Evolutionary conservation across 306 rosid species (phyloP), one percentile per base, ranked within the genome.

Genomic region (Fagus sylvatica): DNA sequence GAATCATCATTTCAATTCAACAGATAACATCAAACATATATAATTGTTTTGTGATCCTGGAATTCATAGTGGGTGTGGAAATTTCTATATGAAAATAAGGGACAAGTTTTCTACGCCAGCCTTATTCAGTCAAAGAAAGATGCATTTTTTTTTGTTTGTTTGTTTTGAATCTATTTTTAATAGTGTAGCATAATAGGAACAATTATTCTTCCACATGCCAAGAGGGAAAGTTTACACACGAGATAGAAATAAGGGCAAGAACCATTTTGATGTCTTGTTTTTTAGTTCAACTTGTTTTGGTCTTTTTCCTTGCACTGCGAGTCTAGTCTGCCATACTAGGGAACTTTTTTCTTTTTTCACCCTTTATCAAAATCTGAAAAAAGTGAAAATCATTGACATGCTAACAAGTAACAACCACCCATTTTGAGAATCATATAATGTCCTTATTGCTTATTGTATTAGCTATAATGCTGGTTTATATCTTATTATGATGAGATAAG

Each of bases 51-150:
- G 32, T 16, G 71, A 65, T 17, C 39, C 6, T 1, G 7, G 33
- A 40, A 68, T 40, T 54, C 51, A 42, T 41, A 70, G 49, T 57
- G 69, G 81, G 11, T 33, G 60, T 32, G 60, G 70, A 8, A 77
- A 69, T 6, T 42, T 57, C 34, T 69, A 59, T 66, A 7, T 77
- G 6, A 33, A 0, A 46, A 19, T 32, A 28, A 62, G 7, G 69
- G 71, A 66, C 48, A 66, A 39, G 15, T 7, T 16, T 39, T 66
- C 48, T 17, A 39, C n/a, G 32, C 33, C 49, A 3, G 16, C 32
- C n/a, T 46, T 46, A 53, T 33, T 39, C 30, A 57, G 71, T 77
- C 70, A 56, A 69, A 69, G 13, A 43, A 55, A 6, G 60, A 55
- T 57, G 17, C 19, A 8, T 53, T 76, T 34, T n/a, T 65, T 7